Percentiles rank a stretch among this genome's conserved stretches.
phyloP scores from a whole-genome alignment of 1,139 yeast genomes.

The Candida sp. region DNA sequence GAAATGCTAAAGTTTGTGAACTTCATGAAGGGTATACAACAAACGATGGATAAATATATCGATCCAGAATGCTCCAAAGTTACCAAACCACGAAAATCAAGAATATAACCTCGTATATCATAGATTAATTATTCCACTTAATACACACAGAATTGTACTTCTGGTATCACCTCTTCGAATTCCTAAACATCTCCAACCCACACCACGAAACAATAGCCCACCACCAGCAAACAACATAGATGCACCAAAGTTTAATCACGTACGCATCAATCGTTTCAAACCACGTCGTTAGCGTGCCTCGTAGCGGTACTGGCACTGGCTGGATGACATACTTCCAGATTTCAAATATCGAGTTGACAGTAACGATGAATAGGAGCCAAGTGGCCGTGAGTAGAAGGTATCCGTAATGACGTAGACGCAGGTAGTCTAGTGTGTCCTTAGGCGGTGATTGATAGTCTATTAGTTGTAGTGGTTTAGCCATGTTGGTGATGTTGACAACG shows the following conservation, averaged over 20 bases:
- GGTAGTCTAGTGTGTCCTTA: constrained; percentile 2
- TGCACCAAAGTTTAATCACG: constrained; percentile 54
- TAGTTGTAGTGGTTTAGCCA: constrained; percentile 9
- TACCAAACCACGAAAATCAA: too few species aligned
- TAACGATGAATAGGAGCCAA: constrained; percentile 45
- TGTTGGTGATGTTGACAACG: neutral
- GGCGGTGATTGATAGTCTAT: constrained; percentile 4
- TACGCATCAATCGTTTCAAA: constrained; percentile 45
- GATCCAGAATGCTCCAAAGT: too few species aligned
- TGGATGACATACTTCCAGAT: constrained; percentile 48
- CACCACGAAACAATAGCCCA: constrained; percentile 81
- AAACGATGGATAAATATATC: too few species aligned
- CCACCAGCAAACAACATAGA: constrained; percentile 70
- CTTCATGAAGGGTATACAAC: too few species aligned
- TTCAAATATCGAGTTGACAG: constrained; percentile 47
- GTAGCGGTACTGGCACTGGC: constrained; percentile 25
- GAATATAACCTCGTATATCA: too few species aligned
- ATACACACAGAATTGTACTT: neutral
- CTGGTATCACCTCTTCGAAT: constrained; percentile 48
- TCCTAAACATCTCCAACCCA: constrained; percentile 77
- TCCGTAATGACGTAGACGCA: constrained; percentile 30
- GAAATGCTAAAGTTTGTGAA: too few species aligned
- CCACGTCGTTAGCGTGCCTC: constrained; percentile 16
- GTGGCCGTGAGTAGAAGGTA: constrained; percentile 36
- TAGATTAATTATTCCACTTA: too few species aligned